Percentiles rank a stretch among this genome's conserved stretches.
These are phyloP conservation scores for Yarrowia sp. DNA, from an alignment of 805 yeast species.

Conservation along the genomic window DNA sequence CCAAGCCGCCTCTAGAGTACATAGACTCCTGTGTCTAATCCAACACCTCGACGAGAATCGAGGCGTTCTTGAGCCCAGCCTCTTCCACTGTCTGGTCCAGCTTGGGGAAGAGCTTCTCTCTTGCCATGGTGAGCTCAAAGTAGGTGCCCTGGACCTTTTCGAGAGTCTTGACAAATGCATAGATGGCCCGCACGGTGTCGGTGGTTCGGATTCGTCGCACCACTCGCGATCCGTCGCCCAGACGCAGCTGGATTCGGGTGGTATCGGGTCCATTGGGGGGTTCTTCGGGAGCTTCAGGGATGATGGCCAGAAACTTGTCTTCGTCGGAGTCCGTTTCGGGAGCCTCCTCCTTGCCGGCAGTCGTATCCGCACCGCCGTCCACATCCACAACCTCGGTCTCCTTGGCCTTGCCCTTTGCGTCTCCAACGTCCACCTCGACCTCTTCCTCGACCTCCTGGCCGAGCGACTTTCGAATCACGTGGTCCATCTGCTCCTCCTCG, in stretches of 20 bases:
- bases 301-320: constrained; percentile 59
- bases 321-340: constrained; percentile 49
- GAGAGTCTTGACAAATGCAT: constrained; percentile 68
- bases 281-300: constrained; percentile 63
- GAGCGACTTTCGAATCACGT: constrained; percentile 74
- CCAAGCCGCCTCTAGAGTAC: neutral
- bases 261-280: constrained; percentile 64
- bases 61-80: constrained; percentile 83
- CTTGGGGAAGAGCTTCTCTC: constrained; percentile 62
- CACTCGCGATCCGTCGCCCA: constrained; percentile 83
- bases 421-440: constrained; percentile 38
- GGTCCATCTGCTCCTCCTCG: constrained; percentile 83
- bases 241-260: constrained; percentile 86
- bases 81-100: constrained; percentile 67
- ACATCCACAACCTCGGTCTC: constrained; percentile 35
- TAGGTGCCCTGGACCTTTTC: constrained; percentile 53
- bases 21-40: constrained; percentile 42
- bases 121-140: constrained; percentile 65
- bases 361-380: constrained; percentile 13
- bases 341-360: constrained; percentile 24
- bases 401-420: constrained; percentile 46
- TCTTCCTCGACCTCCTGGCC: constrained; percentile 45
- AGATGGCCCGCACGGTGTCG: constrained; percentile 67
- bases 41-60: constrained; percentile 68
- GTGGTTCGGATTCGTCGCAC: constrained; percentile 69